A percentile compares a stretch with the other conserved stretches of the same genome.
phyloP scores from a whole-genome alignment of 192 early-diverging fungal species.

The Umbelopsis ramanniana region DNA sequence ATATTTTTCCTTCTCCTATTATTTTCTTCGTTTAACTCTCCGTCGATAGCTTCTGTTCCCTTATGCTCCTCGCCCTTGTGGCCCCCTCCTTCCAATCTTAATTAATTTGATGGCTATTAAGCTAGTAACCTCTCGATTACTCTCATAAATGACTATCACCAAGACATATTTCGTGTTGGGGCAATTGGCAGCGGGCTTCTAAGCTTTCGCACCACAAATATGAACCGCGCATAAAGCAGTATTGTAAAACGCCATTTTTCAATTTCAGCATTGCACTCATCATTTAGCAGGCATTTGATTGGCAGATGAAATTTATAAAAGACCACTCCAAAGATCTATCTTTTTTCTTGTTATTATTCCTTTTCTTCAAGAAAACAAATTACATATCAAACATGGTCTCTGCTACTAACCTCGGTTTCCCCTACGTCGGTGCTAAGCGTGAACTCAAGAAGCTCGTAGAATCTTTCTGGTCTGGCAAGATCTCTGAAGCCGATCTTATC shows the following conservation, averaged over 20 bases:
- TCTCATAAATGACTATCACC: too few species aligned
- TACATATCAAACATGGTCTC: slow-evolving; percentile 39
- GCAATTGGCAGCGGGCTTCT: too few species aligned
- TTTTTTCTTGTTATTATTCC: not conserved
- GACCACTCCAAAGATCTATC: not conserved
- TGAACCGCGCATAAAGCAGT: not conserved
- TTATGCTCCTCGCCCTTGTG: not conserved
- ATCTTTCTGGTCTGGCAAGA: slow-evolving; percentile 91
- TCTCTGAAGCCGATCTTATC: slow-evolving; percentile 69
- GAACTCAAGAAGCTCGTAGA: slow-evolving; percentile 97
- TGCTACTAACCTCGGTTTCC: slow-evolving; percentile 77
- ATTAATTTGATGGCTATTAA: not conserved
- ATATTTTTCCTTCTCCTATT: too few species aligned
- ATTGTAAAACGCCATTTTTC: slow-evolving; percentile 4
- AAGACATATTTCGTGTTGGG: too few species aligned
- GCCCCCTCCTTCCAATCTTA: not conserved
- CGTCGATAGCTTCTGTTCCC: too few species aligned
- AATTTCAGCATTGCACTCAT: not conserved
- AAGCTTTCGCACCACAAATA: too few species aligned
- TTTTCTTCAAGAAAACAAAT: not conserved
- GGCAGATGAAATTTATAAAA: not conserved
- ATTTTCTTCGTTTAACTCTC: too few species aligned
- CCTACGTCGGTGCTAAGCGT: slow-evolving; percentile 93
- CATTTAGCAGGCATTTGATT: not conserved
- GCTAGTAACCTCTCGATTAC: not conserved